Evolutionary conservation across 768 basidiomycete species (phyloP).

Genomic region (Scleroderma citrinum): DNA sequence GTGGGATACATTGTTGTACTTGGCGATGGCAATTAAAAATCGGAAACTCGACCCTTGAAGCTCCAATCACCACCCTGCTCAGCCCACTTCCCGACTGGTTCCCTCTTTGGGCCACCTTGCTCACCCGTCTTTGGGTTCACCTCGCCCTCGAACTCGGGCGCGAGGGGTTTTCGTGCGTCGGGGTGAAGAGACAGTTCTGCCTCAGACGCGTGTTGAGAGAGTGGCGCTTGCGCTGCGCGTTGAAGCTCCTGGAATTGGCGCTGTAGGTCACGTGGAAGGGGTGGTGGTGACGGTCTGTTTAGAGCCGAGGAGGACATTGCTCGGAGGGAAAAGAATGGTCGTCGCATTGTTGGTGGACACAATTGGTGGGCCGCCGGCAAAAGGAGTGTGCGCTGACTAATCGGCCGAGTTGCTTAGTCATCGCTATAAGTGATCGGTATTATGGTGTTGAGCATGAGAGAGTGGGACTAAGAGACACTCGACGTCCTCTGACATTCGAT

Average conservation of each 20-base stretch:
- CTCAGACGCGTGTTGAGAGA: conserved; percentile 27
- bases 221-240: conserved; percentile 48
- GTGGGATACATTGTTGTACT: too few species aligned
- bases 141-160: conserved; percentile 74
- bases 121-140: conserved; percentile 81
- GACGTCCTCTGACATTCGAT: too few species aligned
- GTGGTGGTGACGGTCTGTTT: conserved; percentile 64
- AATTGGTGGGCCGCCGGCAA: too few species aligned
- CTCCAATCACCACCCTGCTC: conserved; percentile 76
- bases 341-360: neutral
- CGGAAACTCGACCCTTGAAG: conserved; percentile 82
- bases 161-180: conserved; percentile 54
- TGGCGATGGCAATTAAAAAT: conserved; percentile 46
- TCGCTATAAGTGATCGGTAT: too few species aligned
- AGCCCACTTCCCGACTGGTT: conserved; percentile 64
- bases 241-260: conserved; percentile 84
- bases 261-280: conserved; percentile 70
- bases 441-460: too few species aligned
- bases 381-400: too few species aligned
- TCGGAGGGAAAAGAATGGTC: neutral
- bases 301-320: conserved; percentile 31
- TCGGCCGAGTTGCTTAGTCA: too few species aligned
- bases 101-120: conserved; percentile 78
- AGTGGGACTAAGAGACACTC: too few species aligned
- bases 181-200: conserved; percentile 54